Evolutionary conservation across 768 basidiomycete genomes (phyloP).

Genomic region (Rubroboletus satanas): DNA sequence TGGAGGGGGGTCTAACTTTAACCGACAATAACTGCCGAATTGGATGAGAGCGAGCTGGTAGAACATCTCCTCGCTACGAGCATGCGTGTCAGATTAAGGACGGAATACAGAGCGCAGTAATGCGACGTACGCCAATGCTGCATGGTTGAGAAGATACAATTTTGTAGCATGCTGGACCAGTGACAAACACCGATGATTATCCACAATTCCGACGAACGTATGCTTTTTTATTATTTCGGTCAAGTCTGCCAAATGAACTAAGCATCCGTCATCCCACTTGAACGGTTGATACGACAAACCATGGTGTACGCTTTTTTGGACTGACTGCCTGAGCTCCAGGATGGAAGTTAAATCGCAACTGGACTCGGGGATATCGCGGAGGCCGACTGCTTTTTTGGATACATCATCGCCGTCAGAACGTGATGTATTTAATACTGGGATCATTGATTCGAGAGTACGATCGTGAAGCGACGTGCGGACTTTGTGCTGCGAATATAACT

Average conservation of each 20-base stretch:
- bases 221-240: slow-evolving; percentile 82
- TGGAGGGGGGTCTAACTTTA: slow-evolving; percentile 83
- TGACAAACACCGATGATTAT: slow-evolving; percentile 66
- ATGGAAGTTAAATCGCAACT: slow-evolving; percentile 77
- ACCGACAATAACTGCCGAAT: slow-evolving; percentile 75
- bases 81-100: not conserved
- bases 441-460: slow-evolving; percentile 94
- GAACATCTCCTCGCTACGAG: slow-evolving; percentile 81
- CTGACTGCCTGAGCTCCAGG: slow-evolving; percentile 52
- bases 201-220: slow-evolving; percentile 90
- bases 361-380: slow-evolving; percentile 66
- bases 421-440: slow-evolving; percentile 60
- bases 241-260: slow-evolving; percentile 49
- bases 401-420: slow-evolving; percentile 32
- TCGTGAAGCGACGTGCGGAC: slow-evolving; percentile 85
- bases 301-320: slow-evolving; percentile 60
- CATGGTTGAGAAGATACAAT: slow-evolving; percentile 86
- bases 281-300: slow-evolving; percentile 43
- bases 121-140: slow-evolving; percentile 67
- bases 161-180: slow-evolving; percentile 86
- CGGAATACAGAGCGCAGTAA: not conserved
- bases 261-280: not conserved
- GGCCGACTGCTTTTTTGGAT: slow-evolving; percentile 24
- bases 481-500: slow-evolving; percentile 78
- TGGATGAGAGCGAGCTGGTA: slow-evolving; percentile 91